phyloP scores from a whole-genome alignment of 1,284 basidiomycete genomes.

The Leccinum pachyderme region DNA sequence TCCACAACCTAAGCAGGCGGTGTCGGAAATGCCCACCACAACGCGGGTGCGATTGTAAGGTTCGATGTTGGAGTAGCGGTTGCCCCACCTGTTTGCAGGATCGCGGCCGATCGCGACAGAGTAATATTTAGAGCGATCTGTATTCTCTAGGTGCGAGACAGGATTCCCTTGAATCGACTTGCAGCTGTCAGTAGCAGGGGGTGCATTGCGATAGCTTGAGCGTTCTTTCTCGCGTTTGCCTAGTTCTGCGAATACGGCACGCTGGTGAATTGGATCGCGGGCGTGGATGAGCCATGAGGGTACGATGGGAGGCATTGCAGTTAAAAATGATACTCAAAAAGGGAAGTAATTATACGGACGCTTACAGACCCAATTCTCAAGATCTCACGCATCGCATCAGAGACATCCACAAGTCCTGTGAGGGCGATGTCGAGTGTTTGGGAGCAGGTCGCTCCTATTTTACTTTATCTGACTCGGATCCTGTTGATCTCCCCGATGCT shows the following conservation, averaged over 20 bases:
- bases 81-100: constrained; percentile 45
- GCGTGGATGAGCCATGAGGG: constrained; percentile 22
- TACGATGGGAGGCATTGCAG: not conserved
- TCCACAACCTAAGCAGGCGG: constrained; percentile 20
- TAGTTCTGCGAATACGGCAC: constrained; percentile 14
- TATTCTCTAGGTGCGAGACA: constrained; percentile 29
- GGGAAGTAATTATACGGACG: not conserved
- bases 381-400: not conserved
- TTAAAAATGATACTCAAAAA: not conserved
- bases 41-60: constrained; percentile 82
- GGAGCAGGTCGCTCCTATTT: constrained; percentile 14
- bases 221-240: constrained; percentile 29
- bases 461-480: too few relatives aligned
- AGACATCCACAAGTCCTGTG: constrained; percentile 7
- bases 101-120: constrained; percentile 50
- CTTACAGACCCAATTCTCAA: not conserved
- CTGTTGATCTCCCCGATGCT: too few relatives aligned
- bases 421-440: constrained; percentile 14
- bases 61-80: constrained; percentile 72
- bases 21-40: constrained; percentile 35
- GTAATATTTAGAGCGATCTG: constrained; percentile 45
- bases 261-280: constrained; percentile 16
- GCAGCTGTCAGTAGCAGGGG: constrained; percentile 7
- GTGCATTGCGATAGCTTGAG: constrained; percentile 14
- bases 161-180: constrained; percentile 24